Base-by-base conservation (phyloP, 371 early-diverging fungal species). In the Apophysomyces sp. region DNA sequence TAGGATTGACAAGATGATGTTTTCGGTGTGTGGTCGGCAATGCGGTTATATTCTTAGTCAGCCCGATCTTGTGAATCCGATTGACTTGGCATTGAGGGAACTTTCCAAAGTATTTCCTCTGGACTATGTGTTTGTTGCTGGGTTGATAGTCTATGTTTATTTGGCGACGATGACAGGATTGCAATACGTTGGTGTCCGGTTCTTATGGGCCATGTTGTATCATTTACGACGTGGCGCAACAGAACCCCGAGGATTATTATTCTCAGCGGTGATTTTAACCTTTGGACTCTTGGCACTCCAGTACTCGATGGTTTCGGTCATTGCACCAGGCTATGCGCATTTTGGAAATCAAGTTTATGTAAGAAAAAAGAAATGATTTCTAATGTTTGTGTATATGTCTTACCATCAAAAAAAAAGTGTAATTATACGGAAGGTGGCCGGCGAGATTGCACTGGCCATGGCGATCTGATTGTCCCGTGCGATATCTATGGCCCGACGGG, bases 321-420 rank as follows among this genome's bases (percentile, higher is more conserved):
- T 86, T 18, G 82, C 81, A 18, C 85, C 88, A 7, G 78, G 80
- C 4, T 86, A 86, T 62, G 61, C 82, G 40, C 82, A 83, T 66
- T 87, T 83, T 68, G 88, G 86, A 52, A 81, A 77, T 49, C 88
- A 86, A 61, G 69, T 72, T 57, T 84, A 84, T 59, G 85, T 85
- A 72, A 61, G 77, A 61, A 27, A 21, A n/a, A 32, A 44, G 13
- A 32, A 15, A 4, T 15, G 16, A 24, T 29, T 7, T n/a, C 16
- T 12, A 39, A 27, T 39, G 37, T 30, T 11, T 15, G 29, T 31
- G 11, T 52, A 15, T 62, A 26, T 16, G 32, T 11, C 31, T 11
- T 24, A 13, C 26, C 24, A 52, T 52, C 30, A 12, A 26, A 58
- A 51, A 58, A 7, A 12, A 16, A 85, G 83, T 83, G 84, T 64